A percentile compares a stretch with the other conserved stretches of the same genome.
Conservation (phyloP, 306 rosid genomes). For the Dryas octopetala region DNA sequence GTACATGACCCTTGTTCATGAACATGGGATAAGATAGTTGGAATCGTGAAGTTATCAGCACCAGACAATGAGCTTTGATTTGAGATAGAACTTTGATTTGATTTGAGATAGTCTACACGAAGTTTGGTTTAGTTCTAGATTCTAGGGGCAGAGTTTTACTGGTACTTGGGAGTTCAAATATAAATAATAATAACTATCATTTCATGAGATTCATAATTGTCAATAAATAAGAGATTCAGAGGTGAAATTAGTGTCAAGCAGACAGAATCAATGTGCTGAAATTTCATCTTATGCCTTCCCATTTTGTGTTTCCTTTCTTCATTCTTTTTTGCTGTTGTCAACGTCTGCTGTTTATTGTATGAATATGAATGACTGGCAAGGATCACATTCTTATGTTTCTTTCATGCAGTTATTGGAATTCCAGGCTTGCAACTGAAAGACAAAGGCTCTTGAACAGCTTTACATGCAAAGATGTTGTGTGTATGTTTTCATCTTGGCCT, state of each 20-base stretch:
- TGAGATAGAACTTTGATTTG: neutral
- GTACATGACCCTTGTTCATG: neutral
- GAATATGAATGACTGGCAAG: neutral
- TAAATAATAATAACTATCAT: neutral
- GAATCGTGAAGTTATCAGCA: neutral
- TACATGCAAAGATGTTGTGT: slow-evolving; percentile 66
- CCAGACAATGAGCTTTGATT: slow-evolving; percentile 9
- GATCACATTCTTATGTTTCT: slow-evolving; percentile 24
- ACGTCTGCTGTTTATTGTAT: neutral
- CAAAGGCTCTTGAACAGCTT: slow-evolving; percentile 76
- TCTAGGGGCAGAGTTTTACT: neutral
- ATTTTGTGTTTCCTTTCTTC: neutral
- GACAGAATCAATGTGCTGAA: neutral
- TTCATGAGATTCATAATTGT: neutral
- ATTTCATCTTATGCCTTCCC: neutral
- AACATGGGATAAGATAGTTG: slow-evolving; percentile 8
- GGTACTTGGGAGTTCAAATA: neutral
- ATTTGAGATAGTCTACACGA: too few relatives aligned
- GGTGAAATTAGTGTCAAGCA: neutral
- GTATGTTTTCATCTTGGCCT: slow-evolving; percentile 49
- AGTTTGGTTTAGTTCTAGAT: neutral
- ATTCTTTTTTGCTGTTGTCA: neutral
- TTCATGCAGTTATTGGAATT: slow-evolving; percentile 83
- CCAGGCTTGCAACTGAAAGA: slow-evolving; percentile 92
- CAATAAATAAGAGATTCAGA: neutral